A percentile compares a stretch with the other conserved stretches of the same genome.
phyloP scores from a whole-genome alignment of 2,329 filamentous ascomycete species.

The Diaporthe batatas region DNA sequence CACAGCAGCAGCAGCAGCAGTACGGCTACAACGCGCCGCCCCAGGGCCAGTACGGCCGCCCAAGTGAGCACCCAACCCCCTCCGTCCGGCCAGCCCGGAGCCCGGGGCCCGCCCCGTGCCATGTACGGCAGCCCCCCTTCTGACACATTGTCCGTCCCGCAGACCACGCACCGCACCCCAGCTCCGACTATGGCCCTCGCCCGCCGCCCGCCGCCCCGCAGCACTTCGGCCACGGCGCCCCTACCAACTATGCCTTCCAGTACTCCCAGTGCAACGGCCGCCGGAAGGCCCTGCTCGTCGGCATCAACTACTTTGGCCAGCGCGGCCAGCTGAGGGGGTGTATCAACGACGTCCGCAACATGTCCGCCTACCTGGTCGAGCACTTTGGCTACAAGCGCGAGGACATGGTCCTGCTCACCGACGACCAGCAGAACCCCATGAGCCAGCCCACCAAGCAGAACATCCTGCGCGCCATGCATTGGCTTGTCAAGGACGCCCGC shows the following conservation, averaged over 20 bases:
- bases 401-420: constrained; percentile 96
- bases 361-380: constrained; percentile 90
- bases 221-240: constrained; percentile 84
- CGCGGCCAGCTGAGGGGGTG: constrained; percentile 91
- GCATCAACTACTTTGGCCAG: constrained; percentile 97
- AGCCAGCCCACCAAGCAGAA: constrained; percentile 97
- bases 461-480: constrained; percentile 96
- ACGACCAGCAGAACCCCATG: constrained; percentile 97
- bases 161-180: constrained; percentile 45
- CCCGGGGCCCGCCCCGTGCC: background rate
- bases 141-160: constrained; percentile 16
- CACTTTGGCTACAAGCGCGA: constrained; percentile 93
- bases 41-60: constrained; percentile 62
- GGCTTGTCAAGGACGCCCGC: constrained; percentile 92
- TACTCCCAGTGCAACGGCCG: constrained; percentile 92
- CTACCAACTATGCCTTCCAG: constrained; percentile 84
- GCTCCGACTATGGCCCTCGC: constrained; percentile 69
- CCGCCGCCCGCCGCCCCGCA: constrained; percentile 77
- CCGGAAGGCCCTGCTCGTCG: constrained; percentile 90
- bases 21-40: constrained; percentile 59
- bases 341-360: constrained; percentile 98
- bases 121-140: constrained; percentile 14
- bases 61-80: constrained; percentile 55
- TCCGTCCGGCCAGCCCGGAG: background rate
- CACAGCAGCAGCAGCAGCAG: constrained; percentile 58